Evolutionary conservation across 306 rosid species (phyloP).

Genomic region (Cucurbita argyrosperma): DNA sequence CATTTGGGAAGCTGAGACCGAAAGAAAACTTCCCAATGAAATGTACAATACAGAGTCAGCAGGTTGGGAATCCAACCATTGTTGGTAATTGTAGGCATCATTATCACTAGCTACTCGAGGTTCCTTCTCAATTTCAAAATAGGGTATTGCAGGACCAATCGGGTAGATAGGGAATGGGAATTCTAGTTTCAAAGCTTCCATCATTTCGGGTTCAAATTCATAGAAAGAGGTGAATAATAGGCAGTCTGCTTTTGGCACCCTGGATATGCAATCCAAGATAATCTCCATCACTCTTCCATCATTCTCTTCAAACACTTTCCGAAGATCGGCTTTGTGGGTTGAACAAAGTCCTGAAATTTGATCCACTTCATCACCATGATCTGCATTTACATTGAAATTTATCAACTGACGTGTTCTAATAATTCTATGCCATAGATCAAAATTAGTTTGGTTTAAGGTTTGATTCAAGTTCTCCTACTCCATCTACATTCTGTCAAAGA

Average conservation of each 20-base stretch:
- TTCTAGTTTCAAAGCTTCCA: conserved; percentile 7
- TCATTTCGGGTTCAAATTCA: conserved; percentile 18
- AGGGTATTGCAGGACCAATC: conserved; percentile 25
- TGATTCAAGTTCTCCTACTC: neutral
- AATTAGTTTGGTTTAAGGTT: neutral
- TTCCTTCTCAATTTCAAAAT: neutral
- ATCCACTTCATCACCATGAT: conserved; percentile 12
- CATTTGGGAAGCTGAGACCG: conserved; percentile 23
- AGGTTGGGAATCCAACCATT: conserved; percentile 32
- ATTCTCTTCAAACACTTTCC: neutral
- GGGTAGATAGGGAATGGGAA: conserved; percentile 15
- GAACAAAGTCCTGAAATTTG: conserved; percentile 25
- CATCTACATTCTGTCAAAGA: neutral
- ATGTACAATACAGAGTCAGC: conserved; percentile 22
- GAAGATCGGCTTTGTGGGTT: conserved; percentile 10
- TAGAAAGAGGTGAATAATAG: conserved; percentile 16
- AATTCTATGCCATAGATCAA: neutral
- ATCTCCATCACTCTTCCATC: neutral
- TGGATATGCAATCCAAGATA: conserved; percentile 10
- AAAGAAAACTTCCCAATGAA: conserved; percentile 26
- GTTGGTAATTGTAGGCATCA: neutral
- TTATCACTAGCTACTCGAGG: neutral
- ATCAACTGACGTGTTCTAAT: neutral
- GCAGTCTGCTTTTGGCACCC: conserved; percentile 13
- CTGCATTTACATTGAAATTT: neutral